Base-by-base conservation (phyloP, 345 rosid genomes). In the Eucalyptus paniculata region DNA sequence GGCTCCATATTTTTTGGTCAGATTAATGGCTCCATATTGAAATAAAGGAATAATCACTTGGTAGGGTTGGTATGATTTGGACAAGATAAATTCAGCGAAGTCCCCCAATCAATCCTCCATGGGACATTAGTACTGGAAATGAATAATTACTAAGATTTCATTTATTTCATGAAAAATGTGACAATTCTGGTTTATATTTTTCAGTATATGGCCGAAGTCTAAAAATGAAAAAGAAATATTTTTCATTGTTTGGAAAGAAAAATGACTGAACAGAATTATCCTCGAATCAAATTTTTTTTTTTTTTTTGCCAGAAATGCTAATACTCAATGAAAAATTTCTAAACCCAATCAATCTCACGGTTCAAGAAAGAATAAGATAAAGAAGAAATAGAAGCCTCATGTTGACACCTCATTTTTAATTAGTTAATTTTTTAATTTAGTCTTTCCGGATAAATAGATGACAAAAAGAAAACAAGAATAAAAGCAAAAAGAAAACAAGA, bases 151-250 rank as follows among this genome's bases (percentile, higher is more conserved):
- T 23, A 50, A 50, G 62, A 2, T 24, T 56, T 26, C 2, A 0
- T 56, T 24, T 10, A 9, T 56, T 23, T 26, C 30, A 23, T 24
- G 60, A 26, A 56, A 56, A 10, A 24, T 56, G 30, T 24, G 62
- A 56, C 6, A 9, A 0, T 24, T 56, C 14, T 56, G 6, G 0
- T 23, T 23, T 10, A 56, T 24, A 56, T 24, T 24, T 56, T 56
- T 10, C 3, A 56, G 6, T 56, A 56, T 56, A 56, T 56, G 30
- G 28, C 62, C 6, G 1, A 9, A 56, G 9, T 56, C 62, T 56
- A 24, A 56, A 24, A 56, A 56, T 56, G 30, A 56, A 56, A 56
- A 23, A 10, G 1, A 23, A 23, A 56, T 56, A 56, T 19, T 9
- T 56, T 56, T 53, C 24, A 53, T 53, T 53, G 10, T 53, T 24